phyloP scores from a whole-genome alignment of 805 yeast genomes.

The Candida awuae region DNA sequence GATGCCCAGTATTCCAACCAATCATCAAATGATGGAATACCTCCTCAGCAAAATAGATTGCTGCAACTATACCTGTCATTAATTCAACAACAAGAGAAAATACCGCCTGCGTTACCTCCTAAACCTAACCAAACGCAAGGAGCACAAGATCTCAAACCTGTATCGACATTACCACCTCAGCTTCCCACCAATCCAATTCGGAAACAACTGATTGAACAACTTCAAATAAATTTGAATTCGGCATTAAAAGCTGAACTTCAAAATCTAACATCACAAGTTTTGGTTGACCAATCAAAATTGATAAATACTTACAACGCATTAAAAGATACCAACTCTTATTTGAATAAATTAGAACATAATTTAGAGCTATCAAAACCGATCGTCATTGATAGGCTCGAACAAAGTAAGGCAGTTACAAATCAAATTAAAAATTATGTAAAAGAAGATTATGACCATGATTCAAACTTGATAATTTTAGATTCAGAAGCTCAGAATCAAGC shows the following conservation, averaged over 20 bases:
- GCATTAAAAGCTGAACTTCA: not conserved
- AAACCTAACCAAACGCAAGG: conserved; percentile 19
- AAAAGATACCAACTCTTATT: conserved; percentile 14
- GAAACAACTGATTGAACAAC: not conserved
- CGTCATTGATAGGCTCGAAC: conserved; percentile 10
- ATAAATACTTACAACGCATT: conserved; percentile 16
- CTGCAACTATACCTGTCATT: not conserved
- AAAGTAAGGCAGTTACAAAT: conserved; percentile 47
- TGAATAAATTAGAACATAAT: not conserved
- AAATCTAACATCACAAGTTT: not conserved
- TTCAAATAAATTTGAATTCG: not conserved
- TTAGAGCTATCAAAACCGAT: not conserved
- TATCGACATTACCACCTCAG: not conserved
- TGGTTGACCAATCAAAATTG: conserved; percentile 8
- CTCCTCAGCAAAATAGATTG: conserved; percentile 17
- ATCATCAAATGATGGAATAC: conserved; percentile 18
- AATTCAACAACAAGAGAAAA: not conserved
- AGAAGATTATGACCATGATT: conserved; percentile 5
- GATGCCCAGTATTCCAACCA: not conserved
- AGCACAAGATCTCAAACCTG: too few relatives aligned
- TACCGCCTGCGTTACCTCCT: conserved; percentile 24
- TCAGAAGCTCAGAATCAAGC: not conserved
- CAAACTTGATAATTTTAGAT: not conserved
- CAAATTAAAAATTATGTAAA: not conserved
- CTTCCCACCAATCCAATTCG: conserved; percentile 1